Evolutionary conservation across 176 grass and related monocot genomes (phyloP), one percentile per base, ranked within the genome.

Genomic region (Carex kokanica): DNA sequence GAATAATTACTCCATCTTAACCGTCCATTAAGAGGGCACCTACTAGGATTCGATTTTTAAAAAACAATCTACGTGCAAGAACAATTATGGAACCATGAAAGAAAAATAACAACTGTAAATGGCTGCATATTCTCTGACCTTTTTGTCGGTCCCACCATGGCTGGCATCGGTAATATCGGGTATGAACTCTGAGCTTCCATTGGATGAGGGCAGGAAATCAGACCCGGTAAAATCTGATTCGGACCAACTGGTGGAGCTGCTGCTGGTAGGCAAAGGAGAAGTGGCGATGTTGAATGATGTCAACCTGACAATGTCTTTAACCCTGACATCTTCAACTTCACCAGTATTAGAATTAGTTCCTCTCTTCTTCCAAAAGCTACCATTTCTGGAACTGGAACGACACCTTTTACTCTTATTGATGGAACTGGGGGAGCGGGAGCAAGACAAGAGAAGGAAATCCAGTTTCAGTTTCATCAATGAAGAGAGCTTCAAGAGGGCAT

Each of bases 401-500:
- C 86, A 87, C 49, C 25, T 38, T 38, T 38, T 38, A 38, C 36
- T 43, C 70, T 89, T 82, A 13, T 82, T 61, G 80, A 47, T 73
- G 11, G 74, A 73, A 2, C 78, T 62, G 52, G 82, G 14, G 18
- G 84, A 34, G 32, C 32, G 32, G 32, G 32, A 71, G 67, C 82
- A 73, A 0, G 82, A 84, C 38, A 74, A 24, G 31, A 74, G 60
- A 53, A 45, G 56, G 45, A 88, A 89, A 56, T 89, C 92, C 14
- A 83, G 74, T 68, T 38, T 38, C 36, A 38, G 36, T 38, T 78
- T 83, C 52, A 91, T 81, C 21, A 86, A 38, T 11, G 89, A 84
- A 57, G 87, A 94, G 20, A 94, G 60, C 85, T 82, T 85, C 52
- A 83, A 29, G 24, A 94, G 29, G 17, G 87, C 89, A 18, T 87